Percentiles rank a stretch among this genome's conserved stretches.
These are phyloP conservation scores for Cutaneotrichosporon sp. DNA, from an alignment of 1,284 basidiomycete genomes.

Conservation along the genomic window DNA sequence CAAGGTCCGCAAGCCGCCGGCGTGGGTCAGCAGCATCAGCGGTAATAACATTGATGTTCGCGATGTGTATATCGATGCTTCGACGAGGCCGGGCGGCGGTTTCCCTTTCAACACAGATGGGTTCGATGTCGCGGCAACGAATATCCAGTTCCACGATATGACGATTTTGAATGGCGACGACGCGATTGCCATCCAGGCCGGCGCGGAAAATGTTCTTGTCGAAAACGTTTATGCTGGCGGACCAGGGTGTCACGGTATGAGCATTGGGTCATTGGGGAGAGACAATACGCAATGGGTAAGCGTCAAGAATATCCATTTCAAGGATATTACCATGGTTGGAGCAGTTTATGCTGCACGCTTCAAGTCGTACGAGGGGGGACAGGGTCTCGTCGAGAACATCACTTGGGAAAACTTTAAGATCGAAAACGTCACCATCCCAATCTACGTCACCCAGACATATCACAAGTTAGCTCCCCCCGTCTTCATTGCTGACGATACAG, in stretches of 20 bases:
- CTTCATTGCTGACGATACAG: constrained; percentile 13
- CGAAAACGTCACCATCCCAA: constrained; percentile 47
- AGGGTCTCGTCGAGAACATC: constrained; percentile 55
- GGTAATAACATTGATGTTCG: constrained; percentile 56
- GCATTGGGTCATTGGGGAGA: constrained; percentile 57
- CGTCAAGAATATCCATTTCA: constrained; percentile 33
- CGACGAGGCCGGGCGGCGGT: constrained; percentile 52
- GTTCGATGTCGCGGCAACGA: constrained; percentile 51
- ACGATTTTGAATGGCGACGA: constrained; percentile 56
- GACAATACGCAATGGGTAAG: constrained; percentile 46
- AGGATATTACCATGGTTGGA: constrained; percentile 35
- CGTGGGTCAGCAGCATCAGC: constrained; percentile 54
- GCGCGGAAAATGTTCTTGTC: constrained; percentile 56
- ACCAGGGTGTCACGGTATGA: constrained; percentile 58
- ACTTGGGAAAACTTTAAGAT: constrained; percentile 58
- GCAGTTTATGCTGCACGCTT: constrained; percentile 57
- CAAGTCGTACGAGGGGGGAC: constrained; percentile 57
- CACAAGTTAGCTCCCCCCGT: constrained; percentile 23
- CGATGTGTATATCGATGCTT: constrained; percentile 57
- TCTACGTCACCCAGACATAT: constrained; percentile 58
- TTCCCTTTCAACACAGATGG: constrained; percentile 59
- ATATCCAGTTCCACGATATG: constrained; percentile 24
- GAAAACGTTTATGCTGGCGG: constrained; percentile 56
- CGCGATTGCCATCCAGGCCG: constrained; percentile 57
- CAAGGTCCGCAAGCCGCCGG: constrained; percentile 59